Evolutionary conservation across 1,284 basidiomycete genomes (phyloP).

Genomic region (Moesziomyces sp.): DNA sequence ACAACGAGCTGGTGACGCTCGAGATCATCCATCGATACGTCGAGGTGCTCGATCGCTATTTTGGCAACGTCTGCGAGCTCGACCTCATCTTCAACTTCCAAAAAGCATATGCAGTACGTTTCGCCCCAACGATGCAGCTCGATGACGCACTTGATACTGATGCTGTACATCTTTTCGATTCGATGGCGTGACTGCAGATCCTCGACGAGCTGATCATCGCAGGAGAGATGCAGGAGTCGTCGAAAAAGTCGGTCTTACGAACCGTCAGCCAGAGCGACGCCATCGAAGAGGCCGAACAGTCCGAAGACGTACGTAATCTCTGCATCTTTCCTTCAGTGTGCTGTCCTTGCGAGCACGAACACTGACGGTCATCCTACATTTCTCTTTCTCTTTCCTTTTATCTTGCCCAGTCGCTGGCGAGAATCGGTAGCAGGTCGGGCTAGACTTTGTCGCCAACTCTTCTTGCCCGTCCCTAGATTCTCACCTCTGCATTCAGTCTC

Average conservation of each 20-base stretch:
- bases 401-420: constrained; percentile 43
- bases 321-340: too few species aligned
- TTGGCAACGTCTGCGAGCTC: constrained; percentile 79
- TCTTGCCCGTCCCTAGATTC: neutral
- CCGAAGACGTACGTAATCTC: constrained; percentile 63
- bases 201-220: constrained; percentile 97
- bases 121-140: constrained; percentile 2
- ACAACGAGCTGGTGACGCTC: constrained; percentile 91
- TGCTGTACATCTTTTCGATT: neutral
- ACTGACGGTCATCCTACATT: too few species aligned
- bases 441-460: constrained; percentile 1
- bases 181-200: constrained; percentile 19
- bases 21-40: constrained; percentile 99
- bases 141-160: neutral
- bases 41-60: constrained; percentile 97
- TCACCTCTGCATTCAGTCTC: neutral
- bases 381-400: too few species aligned
- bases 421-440: constrained; percentile 60
- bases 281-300: constrained; percentile 68
- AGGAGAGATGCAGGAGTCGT: constrained; percentile 97
- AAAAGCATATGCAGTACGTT: constrained; percentile 63
- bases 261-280: constrained; percentile 73
- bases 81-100: constrained; percentile 68
- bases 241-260: constrained; percentile 94
- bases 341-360: too few species aligned